These are phyloP conservation scores for Coffea eugenioides DNA, from an alignment of 257 asterid genomes.

Conservation along the genomic window DNA sequence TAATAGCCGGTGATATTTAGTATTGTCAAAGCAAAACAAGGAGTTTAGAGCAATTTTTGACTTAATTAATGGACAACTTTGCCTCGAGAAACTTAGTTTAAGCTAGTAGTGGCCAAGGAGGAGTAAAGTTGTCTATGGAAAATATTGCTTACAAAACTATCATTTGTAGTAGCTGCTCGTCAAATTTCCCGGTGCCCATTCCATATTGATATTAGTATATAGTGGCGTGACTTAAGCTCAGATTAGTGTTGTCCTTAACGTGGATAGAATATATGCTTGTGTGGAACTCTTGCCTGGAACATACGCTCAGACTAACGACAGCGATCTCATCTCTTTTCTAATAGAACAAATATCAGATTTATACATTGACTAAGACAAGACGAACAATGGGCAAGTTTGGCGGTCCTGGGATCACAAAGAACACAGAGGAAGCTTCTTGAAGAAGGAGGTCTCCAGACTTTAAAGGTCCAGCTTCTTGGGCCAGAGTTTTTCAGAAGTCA, in stretches of 20 bases:
- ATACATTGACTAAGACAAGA: not conserved
- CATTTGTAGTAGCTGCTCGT: too few relatives aligned
- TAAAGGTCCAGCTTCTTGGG: not conserved
- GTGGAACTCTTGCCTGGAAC: not conserved
- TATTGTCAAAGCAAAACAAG: too few relatives aligned
- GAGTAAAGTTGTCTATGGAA: too few relatives aligned
- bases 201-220: not conserved
- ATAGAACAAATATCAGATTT: not conserved
- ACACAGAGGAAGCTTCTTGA: not conserved
- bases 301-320: not conserved
- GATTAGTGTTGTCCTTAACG: not conserved
- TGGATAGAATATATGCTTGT: not conserved
- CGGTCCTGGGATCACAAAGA: not conserved
- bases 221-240: too few relatives aligned
- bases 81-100: too few relatives aligned
- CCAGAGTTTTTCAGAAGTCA: not conserved
- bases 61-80: too few relatives aligned
- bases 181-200: too few relatives aligned
- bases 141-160: too few relatives aligned
- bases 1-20: not conserved
- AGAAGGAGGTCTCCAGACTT: not conserved
- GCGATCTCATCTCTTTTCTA: not conserved
- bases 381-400: not conserved
- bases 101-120: too few relatives aligned
- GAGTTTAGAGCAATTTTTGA: too few relatives aligned